Evolutionary conservation across 2,329 filamentous ascomycete genomes (phyloP), one percentile per base, ranked within the genome.

Genomic region (Zarea fungicola): DNA sequence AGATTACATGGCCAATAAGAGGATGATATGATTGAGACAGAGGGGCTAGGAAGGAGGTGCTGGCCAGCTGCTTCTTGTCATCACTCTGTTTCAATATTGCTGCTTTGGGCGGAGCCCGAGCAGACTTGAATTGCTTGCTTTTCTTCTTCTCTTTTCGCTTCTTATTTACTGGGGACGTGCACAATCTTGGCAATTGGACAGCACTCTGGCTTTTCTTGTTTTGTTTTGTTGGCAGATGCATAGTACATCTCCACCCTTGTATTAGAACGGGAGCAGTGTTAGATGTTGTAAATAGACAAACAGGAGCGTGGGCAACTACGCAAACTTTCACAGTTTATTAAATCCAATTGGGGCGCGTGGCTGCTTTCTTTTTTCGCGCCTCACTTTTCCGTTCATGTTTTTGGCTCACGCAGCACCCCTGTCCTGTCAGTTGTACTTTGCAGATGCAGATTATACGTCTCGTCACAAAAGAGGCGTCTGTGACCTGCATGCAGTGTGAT

Each of bases 41-140:
- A 21, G 42, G 42, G 26, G 21, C 23, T 18, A 3, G 16, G n/a
- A 19, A 42, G n/a, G n/a, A 32, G 28, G 26, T 40, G 44, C 35
- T 23, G 44, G 26, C 35, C 44, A 32, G 26, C 26, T 23, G 5
- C 35, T 47, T 29, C 34, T 23, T 39, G 35, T 29, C 28, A 28
- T 40, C 22, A 47, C 44, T 9, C 2, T 47, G 44, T 47, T 36
- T 47, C 44, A 40, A 34, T 41, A 47, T n/a, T n/a, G n/a, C n/a
- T n/a, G n/a, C 14, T 32, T 22, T 34, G n/a, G 35, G 44, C 44
- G 25, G 44, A 28, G 28, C 28, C 35, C 37, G n/a, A 23, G 21
- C 10, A 41, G 26, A 7, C 7, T 7, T 29, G 7, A 7, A 7
- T 29, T 34, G 16, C 36, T 9, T n/a, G 16, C 8, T 31, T 47